phyloP scores from a whole-genome alignment of 202 grass and related monocot species.

The Hordeum pubiflorum region DNA sequence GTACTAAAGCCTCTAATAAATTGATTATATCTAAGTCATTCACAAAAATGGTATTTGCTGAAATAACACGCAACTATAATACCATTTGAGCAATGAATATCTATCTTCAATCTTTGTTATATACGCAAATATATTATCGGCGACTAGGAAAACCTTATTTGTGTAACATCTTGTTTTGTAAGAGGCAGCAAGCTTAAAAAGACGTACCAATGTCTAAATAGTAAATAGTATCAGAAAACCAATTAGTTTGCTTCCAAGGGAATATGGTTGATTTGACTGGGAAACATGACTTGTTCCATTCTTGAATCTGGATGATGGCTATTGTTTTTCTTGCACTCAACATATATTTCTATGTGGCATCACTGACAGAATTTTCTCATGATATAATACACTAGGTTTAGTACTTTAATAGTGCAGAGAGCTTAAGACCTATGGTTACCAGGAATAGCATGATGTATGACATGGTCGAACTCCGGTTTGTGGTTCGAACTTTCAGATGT shows the following conservation, averaged over 20 bases:
- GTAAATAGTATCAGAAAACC: slow-evolving; percentile 15
- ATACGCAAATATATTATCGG: background rate
- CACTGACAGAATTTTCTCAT: background rate
- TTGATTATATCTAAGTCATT: background rate
- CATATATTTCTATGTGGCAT: background rate
- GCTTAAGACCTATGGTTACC: background rate
- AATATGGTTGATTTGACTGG: background rate
- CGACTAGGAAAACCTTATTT: slow-evolving; percentile 5
- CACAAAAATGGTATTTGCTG: background rate
- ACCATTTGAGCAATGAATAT: background rate
- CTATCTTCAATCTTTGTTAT: background rate
- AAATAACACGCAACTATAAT: background rate
- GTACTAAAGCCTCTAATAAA: background rate
- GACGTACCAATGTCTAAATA: background rate
- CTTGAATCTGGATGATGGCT: background rate
- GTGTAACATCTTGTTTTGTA: background rate
- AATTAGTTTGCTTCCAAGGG: background rate
- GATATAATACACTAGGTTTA: background rate
- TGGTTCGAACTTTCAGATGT: background rate
- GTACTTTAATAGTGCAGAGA: background rate
- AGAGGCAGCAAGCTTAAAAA: background rate
- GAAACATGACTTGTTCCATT: background rate
- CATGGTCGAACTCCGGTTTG: background rate
- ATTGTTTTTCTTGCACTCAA: background rate
- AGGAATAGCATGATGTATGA: background rate